These are phyloP conservation scores for Prunus davidiana DNA, from an alignment of 306 rosid species.

Conservation along the genomic window DNA sequence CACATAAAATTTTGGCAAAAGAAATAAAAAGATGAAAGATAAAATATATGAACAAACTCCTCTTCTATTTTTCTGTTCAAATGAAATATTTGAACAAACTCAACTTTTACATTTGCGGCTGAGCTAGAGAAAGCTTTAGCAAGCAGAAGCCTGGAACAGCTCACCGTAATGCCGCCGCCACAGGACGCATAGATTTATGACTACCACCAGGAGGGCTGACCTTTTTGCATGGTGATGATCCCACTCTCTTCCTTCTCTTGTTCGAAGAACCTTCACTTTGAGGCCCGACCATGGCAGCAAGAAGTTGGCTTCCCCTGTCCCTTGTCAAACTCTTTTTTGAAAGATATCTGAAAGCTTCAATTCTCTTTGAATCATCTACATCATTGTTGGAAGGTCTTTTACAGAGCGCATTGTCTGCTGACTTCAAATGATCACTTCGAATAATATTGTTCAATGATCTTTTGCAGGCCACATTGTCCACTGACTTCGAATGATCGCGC, in stretches of 20 bases:
- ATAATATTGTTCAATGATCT: constrained; percentile 26
- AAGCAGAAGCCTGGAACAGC: neutral
- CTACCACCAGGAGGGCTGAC: constrained; percentile 24
- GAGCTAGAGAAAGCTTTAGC: neutral
- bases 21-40: too few species aligned
- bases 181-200: constrained; percentile 37
- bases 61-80: neutral
- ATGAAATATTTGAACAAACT: neutral
- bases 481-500: constrained; percentile 38
- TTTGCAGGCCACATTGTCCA: constrained; percentile 25
- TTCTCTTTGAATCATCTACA: constrained; percentile 26
- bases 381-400: constrained; percentile 30
- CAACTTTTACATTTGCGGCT: neutral
- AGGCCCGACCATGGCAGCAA: constrained; percentile 32
- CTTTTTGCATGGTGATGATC: constrained; percentile 40
- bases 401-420: constrained; percentile 23
- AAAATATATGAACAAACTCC: too few species aligned
- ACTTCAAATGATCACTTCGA: constrained; percentile 39
- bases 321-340: constrained; percentile 34
- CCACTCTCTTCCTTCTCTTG: constrained; percentile 50
- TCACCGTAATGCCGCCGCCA: constrained; percentile 46
- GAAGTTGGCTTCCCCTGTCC: constrained; percentile 36
- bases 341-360: constrained; percentile 49
- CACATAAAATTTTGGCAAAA: too few species aligned
- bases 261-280: constrained; percentile 27